Evolutionary conservation across 148 eudicot genomes (phyloP), one percentile per base, ranked within the genome.

Genomic region (Camellia sinensis): DNA sequence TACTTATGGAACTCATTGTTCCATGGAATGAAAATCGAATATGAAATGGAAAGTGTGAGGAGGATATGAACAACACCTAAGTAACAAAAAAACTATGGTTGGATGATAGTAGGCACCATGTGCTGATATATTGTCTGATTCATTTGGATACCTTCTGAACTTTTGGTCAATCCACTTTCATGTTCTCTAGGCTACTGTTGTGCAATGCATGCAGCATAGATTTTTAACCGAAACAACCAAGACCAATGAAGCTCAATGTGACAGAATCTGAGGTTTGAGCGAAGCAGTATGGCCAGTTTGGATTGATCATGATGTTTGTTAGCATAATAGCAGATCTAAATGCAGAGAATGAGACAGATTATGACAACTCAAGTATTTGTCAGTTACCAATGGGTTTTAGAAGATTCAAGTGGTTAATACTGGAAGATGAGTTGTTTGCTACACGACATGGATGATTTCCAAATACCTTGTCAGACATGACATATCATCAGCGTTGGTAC

Each of bases 81-180:
- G n/a, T 43, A 19, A 63, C 64, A 46, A 19, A 62, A 19, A 44
- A 76, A 10, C 21, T 9, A 62, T 19, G 79, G 60, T 2, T 29
- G 37, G 37, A 21, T 11, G 43, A 45, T 7, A 61, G 43, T 43
- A 17, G 10, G 9, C 4, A 44, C 18, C 44, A 9, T 62, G 68
- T 61, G 69, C 57, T 64, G 17, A 61, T 63, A 5, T 0, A 75
- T 62, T 76, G 79, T 62, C 57, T 62, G 57, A 45, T 76, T 43
- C 79, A 76, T 61, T 76, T 76, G 79, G 79, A 45, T 76, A 60
- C 69, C 69, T 45, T 63, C 63, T 21, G 56, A 57, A 4, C 44
- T 48, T 62, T 62, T 61, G 56, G 53, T 62, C 45, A 45, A 76
- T 40, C 57, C 18, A 18, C 57, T 62, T 76, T 76, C 54, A 21